Evolutionary conservation across 2,329 filamentous ascomycete genomes (phyloP), one percentile per base, ranked within the genome.

Genomic region (Beauveria asiatica): DNA sequence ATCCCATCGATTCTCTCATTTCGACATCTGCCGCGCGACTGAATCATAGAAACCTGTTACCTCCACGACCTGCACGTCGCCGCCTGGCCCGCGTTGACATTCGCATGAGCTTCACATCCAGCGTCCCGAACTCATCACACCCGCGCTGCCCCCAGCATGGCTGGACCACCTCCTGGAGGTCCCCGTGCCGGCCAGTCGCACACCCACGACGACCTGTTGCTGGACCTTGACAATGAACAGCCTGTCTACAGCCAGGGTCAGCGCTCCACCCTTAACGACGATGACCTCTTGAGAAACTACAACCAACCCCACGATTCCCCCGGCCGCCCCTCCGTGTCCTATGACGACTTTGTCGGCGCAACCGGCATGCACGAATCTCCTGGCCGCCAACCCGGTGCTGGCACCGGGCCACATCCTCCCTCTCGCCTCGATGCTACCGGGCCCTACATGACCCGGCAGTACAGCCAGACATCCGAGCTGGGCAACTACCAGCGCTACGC

Each of bases 401-500:
- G 54, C 48, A 39, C 48, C 23, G 57, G 25, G 9, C 25, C 48
- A 13, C 13, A 30, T 6, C 8, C 27, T 8, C 3, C 57, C n/a
- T 45, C 57, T 19, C 39, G 25, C 37, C 57, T 46, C 67, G 61
- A 55, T 21, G 55, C 59, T 33, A 42, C 33, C 23, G 67, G 72
- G 42, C 80, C 81, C 4, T 83, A 83, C 69, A 65, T 76, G 54
- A 73, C 75, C 61, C 74, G 79, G 60, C 79, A 84, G 62, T 83
- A 80, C 66, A 86, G 83, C 72, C 93, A 97, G 72, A 89, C 88
- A 0, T 93, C 90, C 1, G 92, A 86, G 17, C 74, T 97, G 63
- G 81, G 87, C 70, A 94, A 97, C 75, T 97, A 96, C 75, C 88
- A 92, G 71, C 84, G 91, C 64, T 97, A 99, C 70, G 93, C 92